These are phyloP conservation scores for Coleophoma eucalyptorum DNA, from an alignment of 2,329 filamentous ascomycete species.

Conservation along the genomic window DNA sequence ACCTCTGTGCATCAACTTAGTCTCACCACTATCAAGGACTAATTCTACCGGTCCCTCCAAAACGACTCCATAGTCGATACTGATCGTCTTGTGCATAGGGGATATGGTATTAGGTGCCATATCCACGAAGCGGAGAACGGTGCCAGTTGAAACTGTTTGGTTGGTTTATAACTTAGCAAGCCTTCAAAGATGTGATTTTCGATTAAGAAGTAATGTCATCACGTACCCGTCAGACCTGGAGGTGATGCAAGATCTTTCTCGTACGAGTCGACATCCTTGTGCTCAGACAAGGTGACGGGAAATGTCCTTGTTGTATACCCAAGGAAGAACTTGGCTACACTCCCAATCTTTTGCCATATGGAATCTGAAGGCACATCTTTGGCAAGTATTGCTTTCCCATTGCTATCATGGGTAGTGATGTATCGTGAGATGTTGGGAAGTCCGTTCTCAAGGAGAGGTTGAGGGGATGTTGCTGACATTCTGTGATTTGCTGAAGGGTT, in stretches of 20 bases:
- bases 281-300: constrained; percentile 10
- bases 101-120: constrained; percentile 13
- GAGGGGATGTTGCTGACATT: neutral
- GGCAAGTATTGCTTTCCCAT: constrained; percentile 17
- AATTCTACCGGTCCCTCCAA: constrained; percentile 35
- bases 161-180: too few species aligned
- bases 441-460: constrained; percentile 6
- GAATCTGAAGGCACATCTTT: constrained; percentile 6
- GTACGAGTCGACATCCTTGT: constrained; percentile 14
- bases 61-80: constrained; percentile 37
- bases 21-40: constrained; percentile 36
- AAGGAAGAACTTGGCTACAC: constrained; percentile 18
- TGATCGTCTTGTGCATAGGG: constrained; percentile 39
- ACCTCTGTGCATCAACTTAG: constrained; percentile 31
- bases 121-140: constrained; percentile 20
- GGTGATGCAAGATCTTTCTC: constrained; percentile 10
- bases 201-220: too few species aligned
- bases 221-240: constrained; percentile 14
- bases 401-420: constrained; percentile 15
- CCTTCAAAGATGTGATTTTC: too few species aligned
- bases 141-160: constrained; percentile 11
- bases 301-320: constrained; percentile 16
- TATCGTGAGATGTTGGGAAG: constrained; percentile 17
- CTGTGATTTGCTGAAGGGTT: too few species aligned
- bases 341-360: constrained; percentile 11